These are phyloP conservation scores for Paecilomyces niveus DNA, from an alignment of 2,329 filamentous ascomycete genomes.

Conservation along the genomic window DNA sequence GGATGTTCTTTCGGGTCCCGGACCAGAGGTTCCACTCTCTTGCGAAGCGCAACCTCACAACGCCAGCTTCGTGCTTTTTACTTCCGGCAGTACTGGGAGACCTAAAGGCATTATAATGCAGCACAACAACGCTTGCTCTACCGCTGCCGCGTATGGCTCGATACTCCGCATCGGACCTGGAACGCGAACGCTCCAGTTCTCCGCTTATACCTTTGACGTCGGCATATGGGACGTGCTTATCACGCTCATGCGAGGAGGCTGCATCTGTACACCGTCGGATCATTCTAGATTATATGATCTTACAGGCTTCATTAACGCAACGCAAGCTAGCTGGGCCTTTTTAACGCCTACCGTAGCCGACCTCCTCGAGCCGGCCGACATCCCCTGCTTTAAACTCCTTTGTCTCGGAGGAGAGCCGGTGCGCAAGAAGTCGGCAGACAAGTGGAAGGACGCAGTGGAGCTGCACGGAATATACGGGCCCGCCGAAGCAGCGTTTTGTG, in stretches of 20 bases:
- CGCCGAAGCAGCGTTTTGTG: no score
- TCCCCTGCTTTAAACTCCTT: slow-evolving; percentile 29
- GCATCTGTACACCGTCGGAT: slow-evolving; percentile 38
- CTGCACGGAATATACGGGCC: slow-evolving; percentile 3
- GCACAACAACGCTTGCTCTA: slow-evolving; percentile 48
- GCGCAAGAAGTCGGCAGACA: slow-evolving; percentile 20
- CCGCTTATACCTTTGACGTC: slow-evolving; percentile 38
- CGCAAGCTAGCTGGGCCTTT: slow-evolving; percentile 44
- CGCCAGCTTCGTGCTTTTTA: no score
- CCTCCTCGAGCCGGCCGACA: slow-evolving; percentile 23
- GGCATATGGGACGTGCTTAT: slow-evolving; percentile 29
- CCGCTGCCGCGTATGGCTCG: slow-evolving; percentile 40
- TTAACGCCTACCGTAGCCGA: slow-evolving; percentile 48
- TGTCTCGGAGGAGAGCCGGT: slow-evolving; percentile 26
- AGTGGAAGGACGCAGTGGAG: slow-evolving; percentile 22
- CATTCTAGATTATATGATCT: slow-evolving; percentile 36
- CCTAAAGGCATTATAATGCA: slow-evolving; percentile 52
- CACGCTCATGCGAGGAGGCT: slow-evolving; percentile 32
- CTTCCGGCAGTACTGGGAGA: slow-evolving; percentile 43
- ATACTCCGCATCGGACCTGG: slow-evolving; percentile 40
- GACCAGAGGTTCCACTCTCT: no score
- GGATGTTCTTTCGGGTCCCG: no score
- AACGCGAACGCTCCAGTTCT: slow-evolving; percentile 33
- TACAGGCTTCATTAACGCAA: slow-evolving; percentile 19
- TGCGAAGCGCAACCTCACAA: no score